Evolutionary conservation across 1,139 yeast genomes (phyloP).

Genomic region (Debaryomycetaceae sp.): DNA sequence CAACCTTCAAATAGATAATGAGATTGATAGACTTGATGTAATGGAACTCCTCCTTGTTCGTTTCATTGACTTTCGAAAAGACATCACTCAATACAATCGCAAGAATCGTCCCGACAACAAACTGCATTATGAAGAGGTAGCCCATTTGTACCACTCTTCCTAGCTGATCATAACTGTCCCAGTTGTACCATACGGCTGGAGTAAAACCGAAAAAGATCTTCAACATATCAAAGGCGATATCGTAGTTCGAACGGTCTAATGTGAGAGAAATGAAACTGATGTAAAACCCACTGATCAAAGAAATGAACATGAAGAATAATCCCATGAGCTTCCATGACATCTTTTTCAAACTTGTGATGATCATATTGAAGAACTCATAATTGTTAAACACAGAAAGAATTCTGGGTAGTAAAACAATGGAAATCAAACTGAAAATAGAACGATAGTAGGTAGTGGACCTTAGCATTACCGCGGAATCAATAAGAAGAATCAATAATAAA

Average conservation of each 20-base stretch:
- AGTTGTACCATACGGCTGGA: slow-evolving; percentile 61
- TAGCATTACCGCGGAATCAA: slow-evolving; percentile 29
- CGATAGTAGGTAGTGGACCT: slow-evolving; percentile 17
- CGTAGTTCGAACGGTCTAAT: slow-evolving; percentile 38
- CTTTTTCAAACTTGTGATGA: slow-evolving; percentile 48
- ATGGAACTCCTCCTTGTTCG: slow-evolving; percentile 41
- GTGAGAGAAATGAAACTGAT: slow-evolving; percentile 55
- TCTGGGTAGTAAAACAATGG: slow-evolving; percentile 54
- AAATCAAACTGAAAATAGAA: slow-evolving; percentile 42
- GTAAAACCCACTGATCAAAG: slow-evolving; percentile 57
- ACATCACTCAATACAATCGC: slow-evolving; percentile 54
- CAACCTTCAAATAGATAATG: slow-evolving; percentile 28
- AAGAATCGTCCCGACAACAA: slow-evolving; percentile 54
- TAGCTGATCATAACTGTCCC: slow-evolving; percentile 48
- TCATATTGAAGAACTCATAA: slow-evolving; percentile 51
- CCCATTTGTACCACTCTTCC: slow-evolving; percentile 51
- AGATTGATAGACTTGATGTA: slow-evolving; percentile 39
- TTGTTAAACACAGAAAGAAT: slow-evolving; percentile 53
- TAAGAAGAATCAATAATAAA: slow-evolving; percentile 26
- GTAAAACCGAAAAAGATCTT: slow-evolving; percentile 61
- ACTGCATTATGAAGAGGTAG: slow-evolving; percentile 55
- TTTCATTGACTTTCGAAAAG: slow-evolving; percentile 35
- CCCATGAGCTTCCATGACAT: slow-evolving; percentile 57
- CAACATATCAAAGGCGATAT: slow-evolving; percentile 53
- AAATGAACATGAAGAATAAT: slow-evolving; percentile 47